Percentiles rank a stretch among this genome's conserved stretches.
Evolutionary conservation across 176 grass and related monocot genomes (phyloP).

Genomic region (Raddia guianensis): DNA sequence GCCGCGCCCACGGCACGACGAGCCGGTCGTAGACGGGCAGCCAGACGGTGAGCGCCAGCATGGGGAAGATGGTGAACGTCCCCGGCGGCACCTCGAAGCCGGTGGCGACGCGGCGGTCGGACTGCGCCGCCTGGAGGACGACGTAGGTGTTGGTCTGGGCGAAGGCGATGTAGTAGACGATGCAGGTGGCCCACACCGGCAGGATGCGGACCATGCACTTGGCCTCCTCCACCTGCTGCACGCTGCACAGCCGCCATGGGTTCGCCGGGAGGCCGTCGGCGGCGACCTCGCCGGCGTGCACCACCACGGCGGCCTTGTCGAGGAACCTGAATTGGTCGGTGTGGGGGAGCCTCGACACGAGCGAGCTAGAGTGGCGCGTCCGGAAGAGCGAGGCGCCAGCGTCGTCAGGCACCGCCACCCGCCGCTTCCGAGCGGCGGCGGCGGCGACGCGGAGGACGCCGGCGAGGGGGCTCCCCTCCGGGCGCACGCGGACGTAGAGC

Average conservation of each 20-base stretch:
- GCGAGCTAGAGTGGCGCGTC: slow-evolving; percentile 48
- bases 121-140: slow-evolving; percentile 59
- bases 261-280: slow-evolving; percentile 30
- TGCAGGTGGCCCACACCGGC: slow-evolving; percentile 58
- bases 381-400: slow-evolving; percentile 44
- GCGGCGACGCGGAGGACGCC: slow-evolving; percentile 47
- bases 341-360: slow-evolving; percentile 59
- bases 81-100: slow-evolving; percentile 57
- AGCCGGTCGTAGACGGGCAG: slow-evolving; percentile 71
- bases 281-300: slow-evolving; percentile 24
- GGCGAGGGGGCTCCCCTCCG: slow-evolving; percentile 65
- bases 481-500: slow-evolving; percentile 61
- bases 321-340: slow-evolving; percentile 81
- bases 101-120: slow-evolving; percentile 45
- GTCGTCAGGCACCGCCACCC: slow-evolving; percentile 1
- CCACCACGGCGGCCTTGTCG: slow-evolving; percentile 65
- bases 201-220: slow-evolving; percentile 73
- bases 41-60: slow-evolving; percentile 69
- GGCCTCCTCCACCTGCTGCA: slow-evolving; percentile 77
- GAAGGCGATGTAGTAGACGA: slow-evolving; percentile 53
- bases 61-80: slow-evolving; percentile 64
- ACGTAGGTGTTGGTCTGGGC: slow-evolving; percentile 64
- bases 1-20: slow-evolving; percentile 42
- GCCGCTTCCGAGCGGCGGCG: slow-evolving; percentile 50
- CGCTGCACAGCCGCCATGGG: slow-evolving; percentile 58